A percentile compares a stretch with the other conserved stretches of the same genome.
Evolutionary conservation across 2,329 filamentous ascomycete genomes (phyloP).

Genomic region (Microsporum audouinii): DNA sequence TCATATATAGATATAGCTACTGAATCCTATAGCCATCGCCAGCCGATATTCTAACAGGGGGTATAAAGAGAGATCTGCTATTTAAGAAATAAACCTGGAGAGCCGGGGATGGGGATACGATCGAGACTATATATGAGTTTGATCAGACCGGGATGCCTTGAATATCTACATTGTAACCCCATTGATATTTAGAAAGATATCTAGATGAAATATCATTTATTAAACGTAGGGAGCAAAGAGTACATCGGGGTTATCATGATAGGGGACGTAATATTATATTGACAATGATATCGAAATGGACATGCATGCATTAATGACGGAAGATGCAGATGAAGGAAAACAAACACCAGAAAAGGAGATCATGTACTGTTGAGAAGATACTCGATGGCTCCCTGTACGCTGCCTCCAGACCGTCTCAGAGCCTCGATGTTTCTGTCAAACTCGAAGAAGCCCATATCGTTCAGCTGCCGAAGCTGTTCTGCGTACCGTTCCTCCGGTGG

Average conservation of each 20-base stretch:
- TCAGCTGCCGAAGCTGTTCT: conserved; percentile 78
- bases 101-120: neutral
- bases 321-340: neutral
- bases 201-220: neutral
- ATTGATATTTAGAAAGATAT: neutral
- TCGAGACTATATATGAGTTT: neutral
- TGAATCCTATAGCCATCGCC: neutral
- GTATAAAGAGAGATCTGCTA: too few species aligned
- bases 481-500: conserved; percentile 91
- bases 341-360: neutral
- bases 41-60: too few species aligned
- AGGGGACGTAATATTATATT: neutral
- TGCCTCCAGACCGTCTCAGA: conserved; percentile 76
- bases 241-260: neutral
- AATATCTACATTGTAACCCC: neutral
- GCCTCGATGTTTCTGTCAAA: conserved; percentile 89
- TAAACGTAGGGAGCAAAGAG: neutral
- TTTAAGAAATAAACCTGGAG: neutral
- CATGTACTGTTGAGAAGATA: conserved; percentile 29
- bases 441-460: conserved; percentile 98
- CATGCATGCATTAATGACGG: neutral
- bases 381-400: conserved; percentile 65
- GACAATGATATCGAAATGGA: neutral
- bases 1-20: neutral
- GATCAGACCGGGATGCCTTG: neutral